Evolutionary conservation across 176 grass and related monocot species (phyloP).

Genomic region (Phyllostachys edulis): DNA sequence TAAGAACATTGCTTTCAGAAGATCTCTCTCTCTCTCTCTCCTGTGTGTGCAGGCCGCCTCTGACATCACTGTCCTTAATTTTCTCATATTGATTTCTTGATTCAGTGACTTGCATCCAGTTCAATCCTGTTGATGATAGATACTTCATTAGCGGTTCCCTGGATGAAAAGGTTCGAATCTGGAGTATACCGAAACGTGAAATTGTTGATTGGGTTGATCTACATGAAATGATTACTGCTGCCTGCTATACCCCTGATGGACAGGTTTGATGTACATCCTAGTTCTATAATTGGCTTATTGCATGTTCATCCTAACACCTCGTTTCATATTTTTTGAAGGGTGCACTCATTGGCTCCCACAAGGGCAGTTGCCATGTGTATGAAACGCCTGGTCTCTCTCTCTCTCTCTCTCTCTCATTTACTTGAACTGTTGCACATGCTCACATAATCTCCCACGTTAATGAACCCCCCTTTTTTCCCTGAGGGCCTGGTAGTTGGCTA

Average conservation of each 20-base stretch:
- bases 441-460: background rate
- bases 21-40: background rate
- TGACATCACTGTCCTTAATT: background rate
- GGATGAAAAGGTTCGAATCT: slow-evolving; percentile 94
- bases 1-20: slow-evolving; percentile 47
- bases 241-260: slow-evolving; percentile 93
- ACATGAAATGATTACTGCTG: slow-evolving; percentile 97
- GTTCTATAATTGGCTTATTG: slow-evolving; percentile 21
- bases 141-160: slow-evolving; percentile 99
- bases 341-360: slow-evolving; percentile 84
- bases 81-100: slow-evolving; percentile 35
- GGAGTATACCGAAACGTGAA: slow-evolving; percentile 91
- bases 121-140: slow-evolving; percentile 98
- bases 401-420: background rate
- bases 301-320: slow-evolving; percentile 32
- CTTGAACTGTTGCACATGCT: slow-evolving; percentile 11
- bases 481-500: background rate
- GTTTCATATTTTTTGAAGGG: slow-evolving; percentile 56
- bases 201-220: slow-evolving; percentile 97
- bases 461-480: background rate
- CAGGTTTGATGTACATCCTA: slow-evolving; percentile 62
- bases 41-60: background rate
- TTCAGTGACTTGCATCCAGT: slow-evolving; percentile 99
- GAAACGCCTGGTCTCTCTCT: slow-evolving; percentile 79
- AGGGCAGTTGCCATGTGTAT: slow-evolving; percentile 83